Base-by-base conservation (phyloP, 2,329 filamentous ascomycete species). In the Gliomastix tumulicola region DNA sequence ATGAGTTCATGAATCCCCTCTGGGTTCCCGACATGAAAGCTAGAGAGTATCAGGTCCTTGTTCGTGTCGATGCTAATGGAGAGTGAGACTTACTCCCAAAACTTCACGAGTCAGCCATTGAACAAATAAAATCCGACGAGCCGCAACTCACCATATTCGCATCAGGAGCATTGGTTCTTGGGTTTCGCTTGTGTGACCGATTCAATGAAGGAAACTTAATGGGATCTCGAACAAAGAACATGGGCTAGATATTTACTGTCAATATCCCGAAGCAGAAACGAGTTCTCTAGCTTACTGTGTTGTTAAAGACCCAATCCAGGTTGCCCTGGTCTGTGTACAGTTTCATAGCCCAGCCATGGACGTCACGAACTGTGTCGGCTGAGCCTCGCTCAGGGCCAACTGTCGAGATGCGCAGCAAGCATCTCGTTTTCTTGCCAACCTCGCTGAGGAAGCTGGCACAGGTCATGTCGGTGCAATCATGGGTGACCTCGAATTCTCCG, bases 101-200 rank as follows among this genome's bases (percentile, higher is more conserved):
- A 83, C 33, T 35, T 13, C 3, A 4, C 6, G 11, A 13, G 21
- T 35, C 18, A 35, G 33, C 17, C 13, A 28, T 25, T 11, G n/a
- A 25, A 20, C 6, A 12, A 17, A 18, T 28, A 11, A 8, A 15
- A 7, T 16, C n/a, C n/a, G 20, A 23, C 21, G n/a, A 11, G 18
- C 5, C 7, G 11, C 16, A 15, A 21, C 35, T 37, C 32, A 39
- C 33, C 63, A 77, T 76, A 35, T 76, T 83, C 13, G 80, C 77
- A 56, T 84, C 76, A 33, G 76, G 79, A 36, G 86, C 60, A 55
- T 87, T 82, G 23, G 79, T 86, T 45, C 78, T 71, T 2, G 83
- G 83, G 58, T 88, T 71, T 34, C 82, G 73, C 69, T 88, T 88
- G 60, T 88, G 84, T 5, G 82, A 84, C 63, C 85, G 82, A 43